A percentile compares a stretch with the other conserved stretches of the same genome.
phyloP scores from a whole-genome alignment of 148 eudicot genomes.

The Vaccinium macrocarpon region DNA sequence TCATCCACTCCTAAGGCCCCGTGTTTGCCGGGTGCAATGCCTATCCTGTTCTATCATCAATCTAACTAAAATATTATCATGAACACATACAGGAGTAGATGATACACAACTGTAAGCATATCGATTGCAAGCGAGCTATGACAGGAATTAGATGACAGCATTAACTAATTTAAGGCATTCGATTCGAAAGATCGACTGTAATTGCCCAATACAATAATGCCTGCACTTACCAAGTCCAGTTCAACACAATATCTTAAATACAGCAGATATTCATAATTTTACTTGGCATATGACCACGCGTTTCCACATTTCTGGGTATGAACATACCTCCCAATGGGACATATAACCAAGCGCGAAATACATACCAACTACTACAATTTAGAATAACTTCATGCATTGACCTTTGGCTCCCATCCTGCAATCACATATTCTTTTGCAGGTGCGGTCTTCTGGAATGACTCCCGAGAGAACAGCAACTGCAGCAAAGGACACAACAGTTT shows the following conservation, averaged over 20 bases:
- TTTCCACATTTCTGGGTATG: not conserved
- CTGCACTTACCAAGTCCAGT: not conserved
- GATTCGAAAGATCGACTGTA: not conserved
- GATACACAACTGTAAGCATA: not conserved
- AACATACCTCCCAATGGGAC: not conserved
- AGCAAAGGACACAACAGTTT: not conserved
- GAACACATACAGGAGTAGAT: not conserved
- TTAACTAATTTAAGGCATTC: not conserved
- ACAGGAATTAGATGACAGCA: not conserved
- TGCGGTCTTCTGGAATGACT: slow-evolving; percentile 47
- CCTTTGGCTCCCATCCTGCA: slow-evolving; percentile 60
- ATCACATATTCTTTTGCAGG: slow-evolving; percentile 42
- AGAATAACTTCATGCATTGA: slow-evolving; percentile 39
- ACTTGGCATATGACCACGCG: not conserved
- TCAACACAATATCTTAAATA: not conserved
- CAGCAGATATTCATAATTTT: not conserved
- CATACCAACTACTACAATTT: not conserved
- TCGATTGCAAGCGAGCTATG: not conserved
- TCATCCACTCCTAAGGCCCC: not conserved
- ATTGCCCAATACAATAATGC: not conserved
- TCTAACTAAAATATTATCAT: no score
- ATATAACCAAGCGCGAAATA: not conserved
- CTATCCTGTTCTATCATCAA: not conserved
- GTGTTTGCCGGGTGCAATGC: not conserved
- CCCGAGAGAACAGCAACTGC: slow-evolving; percentile 47